Percentiles rank a stretch among this genome's conserved stretches.
These are phyloP conservation scores for Fusarium mangiferae DNA, from an alignment of 2,329 filamentous ascomycete genomes.

Conservation along the genomic window DNA sequence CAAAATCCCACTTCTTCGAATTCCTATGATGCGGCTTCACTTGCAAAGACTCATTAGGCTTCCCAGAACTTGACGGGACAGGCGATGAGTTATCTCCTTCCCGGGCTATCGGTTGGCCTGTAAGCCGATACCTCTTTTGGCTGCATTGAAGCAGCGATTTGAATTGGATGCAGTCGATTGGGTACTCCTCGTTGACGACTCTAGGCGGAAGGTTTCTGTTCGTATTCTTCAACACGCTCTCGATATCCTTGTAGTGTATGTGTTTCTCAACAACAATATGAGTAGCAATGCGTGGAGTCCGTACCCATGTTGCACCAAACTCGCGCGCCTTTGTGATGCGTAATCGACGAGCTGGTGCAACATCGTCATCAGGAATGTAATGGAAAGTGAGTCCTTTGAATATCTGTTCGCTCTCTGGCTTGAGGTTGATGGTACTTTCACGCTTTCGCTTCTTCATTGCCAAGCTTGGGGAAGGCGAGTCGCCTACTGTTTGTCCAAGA, in stretches of 20 bases:
- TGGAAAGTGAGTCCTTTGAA: constrained; percentile 73
- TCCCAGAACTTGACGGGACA: constrained; percentile 17
- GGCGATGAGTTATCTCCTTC: neutral
- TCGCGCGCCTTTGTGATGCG: constrained; percentile 81
- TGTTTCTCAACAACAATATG: constrained; percentile 83
- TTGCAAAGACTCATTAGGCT: constrained; percentile 54
- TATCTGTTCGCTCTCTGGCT: constrained; percentile 65
- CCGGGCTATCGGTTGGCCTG: constrained; percentile 54
- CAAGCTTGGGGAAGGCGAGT: constrained; percentile 41
- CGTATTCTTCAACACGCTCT: constrained; percentile 54
- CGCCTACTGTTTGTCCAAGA: constrained; percentile 5
- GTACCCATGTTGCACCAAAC: constrained; percentile 79
- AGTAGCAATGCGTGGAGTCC: constrained; percentile 69
- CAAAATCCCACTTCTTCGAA: constrained; percentile 52
- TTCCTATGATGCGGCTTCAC: constrained; percentile 59
- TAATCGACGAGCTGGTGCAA: constrained; percentile 71
- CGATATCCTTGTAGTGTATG: constrained; percentile 71
- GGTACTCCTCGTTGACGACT: constrained; percentile 75
- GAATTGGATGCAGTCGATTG: constrained; percentile 73
- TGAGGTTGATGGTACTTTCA: constrained; percentile 52
- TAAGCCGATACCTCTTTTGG: constrained; percentile 68
- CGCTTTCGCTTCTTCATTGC: constrained; percentile 60
- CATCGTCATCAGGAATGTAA: constrained; percentile 85
- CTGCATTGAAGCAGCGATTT: constrained; percentile 66
- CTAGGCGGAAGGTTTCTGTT: constrained; percentile 46